Percentiles rank a stretch among this genome's conserved stretches.
Evolutionary conservation across 192 early-diverging fungal species (phyloP).

Genomic region (Mortierella hygrophila): DNA sequence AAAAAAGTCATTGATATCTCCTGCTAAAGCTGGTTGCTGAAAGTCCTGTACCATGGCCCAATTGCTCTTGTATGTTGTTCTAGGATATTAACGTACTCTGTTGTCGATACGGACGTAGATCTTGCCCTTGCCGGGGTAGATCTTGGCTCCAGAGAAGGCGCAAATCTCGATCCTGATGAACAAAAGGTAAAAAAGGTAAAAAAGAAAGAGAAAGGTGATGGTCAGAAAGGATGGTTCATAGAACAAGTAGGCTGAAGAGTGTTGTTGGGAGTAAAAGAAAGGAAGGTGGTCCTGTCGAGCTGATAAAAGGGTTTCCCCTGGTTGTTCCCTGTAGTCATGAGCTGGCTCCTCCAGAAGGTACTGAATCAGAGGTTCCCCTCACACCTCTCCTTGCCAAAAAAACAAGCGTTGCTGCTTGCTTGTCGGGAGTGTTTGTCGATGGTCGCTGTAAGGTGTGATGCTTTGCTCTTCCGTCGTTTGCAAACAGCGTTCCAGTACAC

Average conservation of each 20-base stretch:
- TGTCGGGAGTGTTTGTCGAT: no score
- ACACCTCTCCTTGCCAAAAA: neutral
- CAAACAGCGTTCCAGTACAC: neutral
- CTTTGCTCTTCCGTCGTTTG: neutral
- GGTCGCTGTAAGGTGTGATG: no score
- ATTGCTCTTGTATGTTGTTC: neutral
- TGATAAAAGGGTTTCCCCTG: neutral
- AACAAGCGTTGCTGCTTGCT: no score
- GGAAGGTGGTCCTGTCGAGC: neutral
- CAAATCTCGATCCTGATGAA: conserved; percentile 87
- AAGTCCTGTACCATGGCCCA: neutral
- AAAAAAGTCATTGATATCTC: no score
- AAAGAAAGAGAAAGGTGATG: conserved; percentile 1
- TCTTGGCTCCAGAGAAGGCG: conserved; percentile 99
- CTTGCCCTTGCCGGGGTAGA: conserved; percentile 99
- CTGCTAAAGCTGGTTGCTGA: no score
- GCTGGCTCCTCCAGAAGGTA: neutral
- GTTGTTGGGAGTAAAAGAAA: neutral
- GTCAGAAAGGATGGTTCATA: neutral
- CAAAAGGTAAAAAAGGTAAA: neutral
- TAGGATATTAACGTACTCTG: conserved; percentile 70
- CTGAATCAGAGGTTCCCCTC: conserved; percentile 15
- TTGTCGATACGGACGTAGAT: conserved; percentile 92
- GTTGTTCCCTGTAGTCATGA: neutral
- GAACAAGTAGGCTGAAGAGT: neutral